Base-by-base conservation (phyloP, 352 stramenopile species). In the Phytophthora ramorum region DNA sequence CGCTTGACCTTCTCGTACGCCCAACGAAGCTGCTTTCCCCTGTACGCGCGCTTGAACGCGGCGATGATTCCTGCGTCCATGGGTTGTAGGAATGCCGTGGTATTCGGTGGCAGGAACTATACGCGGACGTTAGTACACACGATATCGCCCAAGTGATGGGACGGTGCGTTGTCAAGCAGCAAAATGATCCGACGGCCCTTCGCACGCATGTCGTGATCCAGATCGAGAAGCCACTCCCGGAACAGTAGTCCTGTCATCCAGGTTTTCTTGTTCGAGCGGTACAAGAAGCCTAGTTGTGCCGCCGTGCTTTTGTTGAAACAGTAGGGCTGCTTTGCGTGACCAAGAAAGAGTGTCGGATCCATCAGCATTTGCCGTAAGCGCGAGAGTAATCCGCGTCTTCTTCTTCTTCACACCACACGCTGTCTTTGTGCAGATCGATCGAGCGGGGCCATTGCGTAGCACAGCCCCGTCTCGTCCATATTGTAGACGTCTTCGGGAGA, bases 321-420 rank as follows among this genome's bases (percentile, higher is more conserved):
- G 28, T 17, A 28, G 0, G 61, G 41, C 17, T 58, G 13, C 4
- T 50, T 32, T 5, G 45, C 38, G 17, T 7, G 46, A 12, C 37
- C 52, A 13, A 69, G n/a, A 20, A 28, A 53, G 28, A 34, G 28
- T 34, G 28, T 58, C 44, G 10, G 37, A 63, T 12, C 26, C 52
- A 20, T 63, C 60, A n/a, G 60, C 44, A 37, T 69, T 69, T 14
- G 60, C 60, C 0, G 43, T 35, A n/a, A 68, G 30, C 7, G 38
- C 28, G 6, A 69, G 4, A 0, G 52, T 58, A 9, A 69, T 58
- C 7, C 51, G 2, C 12, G 51, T 63, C 41, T 63, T 54, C 6
- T 62, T 58, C 28, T 53, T 52, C 34, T 69, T 63, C 7, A 58
- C 24, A 10, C 50, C 50, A 1, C 32, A 32, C 1, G 30, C 12